Percentiles rank a stretch among this genome's conserved stretches.
These are phyloP conservation scores for Podospora anserina DNA, from an alignment of 495 filamentous ascomycete species.

Conservation along the genomic window DNA sequence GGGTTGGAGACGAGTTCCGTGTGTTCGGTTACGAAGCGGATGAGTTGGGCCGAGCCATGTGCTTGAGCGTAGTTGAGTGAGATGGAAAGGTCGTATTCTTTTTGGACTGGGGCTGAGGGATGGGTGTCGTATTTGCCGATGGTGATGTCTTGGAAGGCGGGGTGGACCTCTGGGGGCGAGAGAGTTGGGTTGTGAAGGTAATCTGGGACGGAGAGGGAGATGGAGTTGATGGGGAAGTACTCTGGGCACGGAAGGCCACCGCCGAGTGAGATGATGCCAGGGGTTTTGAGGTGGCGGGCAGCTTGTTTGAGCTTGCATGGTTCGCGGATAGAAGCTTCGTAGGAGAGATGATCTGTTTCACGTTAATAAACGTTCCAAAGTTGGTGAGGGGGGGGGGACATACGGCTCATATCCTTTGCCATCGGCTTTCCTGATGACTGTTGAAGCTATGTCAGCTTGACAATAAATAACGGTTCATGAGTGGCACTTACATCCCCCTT, in stretches of 20 bases:
- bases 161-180: constrained; percentile 46
- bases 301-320: constrained; percentile 73
- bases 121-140: constrained; percentile 80
- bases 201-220: constrained; percentile 45
- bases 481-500: not conserved
- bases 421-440: constrained; percentile 3
- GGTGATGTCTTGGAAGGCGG: constrained; percentile 39
- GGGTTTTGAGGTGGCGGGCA: constrained; percentile 65
- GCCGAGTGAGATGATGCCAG: constrained; percentile 80
- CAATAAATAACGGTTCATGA: not conserved
- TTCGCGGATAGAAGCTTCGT: constrained; percentile 54
- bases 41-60: constrained; percentile 76
- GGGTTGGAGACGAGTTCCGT: constrained; percentile 75
- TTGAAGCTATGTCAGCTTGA: not conserved
- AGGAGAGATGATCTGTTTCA: constrained; percentile 47
- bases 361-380: not conserved
- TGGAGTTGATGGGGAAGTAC: constrained; percentile 68
- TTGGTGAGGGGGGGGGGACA: not conserved
- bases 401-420: constrained; percentile 1
- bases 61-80: constrained; percentile 89
- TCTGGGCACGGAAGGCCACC: constrained; percentile 85
- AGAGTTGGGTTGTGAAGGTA: constrained; percentile 55
- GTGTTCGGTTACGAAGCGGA: constrained; percentile 89
- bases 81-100: constrained; percentile 65
- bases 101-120: constrained; percentile 45